Base-by-base conservation (phyloP, 2,329 filamentous ascomycete genomes). In the Cryphonectria radicalis region DNA sequence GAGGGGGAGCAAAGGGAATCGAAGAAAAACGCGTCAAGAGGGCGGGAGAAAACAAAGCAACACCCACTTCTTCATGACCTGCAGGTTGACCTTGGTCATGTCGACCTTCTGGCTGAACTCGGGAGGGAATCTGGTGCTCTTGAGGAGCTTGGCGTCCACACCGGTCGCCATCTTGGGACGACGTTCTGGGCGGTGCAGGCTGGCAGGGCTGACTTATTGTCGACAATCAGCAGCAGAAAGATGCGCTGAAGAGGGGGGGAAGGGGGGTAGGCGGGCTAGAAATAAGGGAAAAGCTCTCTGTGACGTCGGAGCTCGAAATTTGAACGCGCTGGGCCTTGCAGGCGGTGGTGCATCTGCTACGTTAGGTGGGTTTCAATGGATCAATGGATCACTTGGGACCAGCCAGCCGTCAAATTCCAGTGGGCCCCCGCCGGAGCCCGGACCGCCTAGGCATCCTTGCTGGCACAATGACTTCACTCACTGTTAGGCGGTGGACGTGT, bases 21-120 rank as follows among this genome's bases (percentile, higher is more conserved):
- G n/a, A 1, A 19, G 11, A 40, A 17, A 10, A 17, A 63, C 32
- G 35, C 60, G 32, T 40, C 19, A 5, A 14, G 25, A 35, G 64
- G 35, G 59, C 43, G 37, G 62, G 67, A 8, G 53, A 3, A 4
- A 17, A 32, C 55, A 35, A 32, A 22, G 32, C 28, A 62, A 32
- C 73, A 83, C 91, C 78, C 80, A 97, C 93, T 96, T 97, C 87
- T 98, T 98, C 90, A 99, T 97, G 70, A 99, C 93, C 81, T 97
- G 94, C 66, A 97, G 86, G 80, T 99, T 98, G 81, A 99, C 94
- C 84, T 98, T 98, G 76, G 91, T 90, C 89, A 97, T 97, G 84
- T 99, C 95, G 75, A 99, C 96, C 85, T 98, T 98, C 80, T 93
- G 91, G 79, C 89, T 95, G 84, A 98, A 99, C 79, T 98, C 94